phyloP scores from a whole-genome alignment of 1,139 yeast species.

The Suhomyces guaymorum region DNA sequence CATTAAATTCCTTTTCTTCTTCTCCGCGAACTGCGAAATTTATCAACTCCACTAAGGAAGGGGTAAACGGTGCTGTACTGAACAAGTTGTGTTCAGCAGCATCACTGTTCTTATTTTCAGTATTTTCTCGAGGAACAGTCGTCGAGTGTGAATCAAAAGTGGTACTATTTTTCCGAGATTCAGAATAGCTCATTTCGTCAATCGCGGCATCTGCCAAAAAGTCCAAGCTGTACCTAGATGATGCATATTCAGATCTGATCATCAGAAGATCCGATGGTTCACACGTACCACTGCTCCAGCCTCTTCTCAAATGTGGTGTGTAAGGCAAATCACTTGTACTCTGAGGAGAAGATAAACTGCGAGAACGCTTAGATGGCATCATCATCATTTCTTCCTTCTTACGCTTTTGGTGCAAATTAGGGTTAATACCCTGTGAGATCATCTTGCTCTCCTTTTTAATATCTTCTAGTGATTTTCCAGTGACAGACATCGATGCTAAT shows the following conservation, averaged over 20 bases:
- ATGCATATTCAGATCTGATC: constrained; percentile 16
- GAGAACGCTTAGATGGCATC: constrained; percentile 1
- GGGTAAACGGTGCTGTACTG: too few relatives aligned
- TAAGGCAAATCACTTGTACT: too few relatives aligned
- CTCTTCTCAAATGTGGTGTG: too few relatives aligned
- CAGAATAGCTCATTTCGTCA: constrained; percentile 17
- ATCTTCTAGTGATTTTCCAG: constrained; percentile 52
- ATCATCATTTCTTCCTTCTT: constrained; percentile 9
- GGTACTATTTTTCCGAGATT: too few relatives aligned
- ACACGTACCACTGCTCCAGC: constrained; percentile 17
- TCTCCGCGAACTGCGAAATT: constrained; percentile 43
- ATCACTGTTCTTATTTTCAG: too few relatives aligned
- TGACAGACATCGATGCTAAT: constrained; percentile 53
- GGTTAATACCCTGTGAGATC: constrained; percentile 52
- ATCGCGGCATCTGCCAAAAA: constrained; percentile 27
- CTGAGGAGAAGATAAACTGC: constrained; percentile 7
- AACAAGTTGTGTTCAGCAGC: too few relatives aligned
- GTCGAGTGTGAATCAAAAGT: constrained; percentile 1
- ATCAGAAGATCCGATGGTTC: constrained; percentile 9
- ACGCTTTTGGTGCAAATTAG: constrained; percentile 24
- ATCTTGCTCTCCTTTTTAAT: constrained; percentile 50
- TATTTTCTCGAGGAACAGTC: too few relatives aligned
- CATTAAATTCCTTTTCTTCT: constrained; percentile 8
- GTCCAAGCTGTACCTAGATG: constrained; percentile 15
- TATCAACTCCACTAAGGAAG: constrained; percentile 47